Evolutionary conservation across 176 grass and related monocot genomes (phyloP).

Genomic region (Oryza glaberrima): DNA sequence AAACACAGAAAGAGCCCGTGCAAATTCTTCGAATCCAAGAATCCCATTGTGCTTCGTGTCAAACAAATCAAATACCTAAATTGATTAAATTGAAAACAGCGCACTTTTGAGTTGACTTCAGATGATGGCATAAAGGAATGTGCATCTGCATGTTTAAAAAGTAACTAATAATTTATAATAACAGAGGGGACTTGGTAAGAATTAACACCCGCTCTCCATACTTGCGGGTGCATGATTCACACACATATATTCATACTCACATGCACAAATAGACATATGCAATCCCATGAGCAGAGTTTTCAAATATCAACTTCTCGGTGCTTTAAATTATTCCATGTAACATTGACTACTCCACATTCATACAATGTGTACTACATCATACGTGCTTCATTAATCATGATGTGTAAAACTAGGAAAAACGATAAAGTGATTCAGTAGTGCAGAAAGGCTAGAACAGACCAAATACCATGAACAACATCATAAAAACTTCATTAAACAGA

Average conservation of each 20-base stretch:
- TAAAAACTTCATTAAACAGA: neutral
- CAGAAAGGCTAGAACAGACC: neutral
- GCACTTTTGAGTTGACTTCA: slow-evolving; percentile 16
- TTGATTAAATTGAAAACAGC: slow-evolving; percentile 37
- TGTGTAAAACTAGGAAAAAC: neutral
- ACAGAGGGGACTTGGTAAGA: neutral
- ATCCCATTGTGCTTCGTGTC: slow-evolving; percentile 80
- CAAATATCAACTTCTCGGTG: neutral
- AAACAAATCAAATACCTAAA: slow-evolving; percentile 83
- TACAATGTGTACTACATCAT: neutral
- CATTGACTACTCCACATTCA: neutral
- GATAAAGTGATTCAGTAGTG: neutral
- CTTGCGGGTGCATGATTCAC: neutral
- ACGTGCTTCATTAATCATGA: slow-evolving; percentile 10
- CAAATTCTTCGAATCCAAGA: slow-evolving; percentile 84
- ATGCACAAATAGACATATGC: neutral
- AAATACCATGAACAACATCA: neutral
- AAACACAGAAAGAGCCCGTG: slow-evolving; percentile 76
- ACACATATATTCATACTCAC: neutral
- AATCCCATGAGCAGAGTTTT: neutral
- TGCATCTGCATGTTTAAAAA: neutral
- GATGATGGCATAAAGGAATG: neutral
- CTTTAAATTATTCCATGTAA: slow-evolving; percentile 5
- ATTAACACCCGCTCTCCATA: neutral
- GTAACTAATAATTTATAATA: slow-evolving; percentile 6